phyloP scores from a whole-genome alignment of 2,329 filamentous ascomycete species.

The Elsinoe arachidis region DNA sequence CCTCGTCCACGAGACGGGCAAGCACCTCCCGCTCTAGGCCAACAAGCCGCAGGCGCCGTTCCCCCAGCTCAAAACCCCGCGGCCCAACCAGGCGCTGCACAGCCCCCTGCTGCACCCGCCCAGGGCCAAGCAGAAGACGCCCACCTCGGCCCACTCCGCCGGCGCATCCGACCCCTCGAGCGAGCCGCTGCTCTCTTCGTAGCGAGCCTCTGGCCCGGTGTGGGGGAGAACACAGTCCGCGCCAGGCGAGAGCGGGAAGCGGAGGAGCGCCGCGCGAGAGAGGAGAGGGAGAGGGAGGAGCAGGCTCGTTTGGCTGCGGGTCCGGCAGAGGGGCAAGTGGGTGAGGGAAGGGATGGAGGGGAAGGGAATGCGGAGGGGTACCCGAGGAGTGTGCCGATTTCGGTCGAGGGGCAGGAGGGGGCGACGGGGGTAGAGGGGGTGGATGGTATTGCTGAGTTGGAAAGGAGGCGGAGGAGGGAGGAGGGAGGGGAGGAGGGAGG shows the following conservation, averaged over 20 bases:
- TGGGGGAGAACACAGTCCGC: conserved; percentile 53
- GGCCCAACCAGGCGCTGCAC: too few relatives aligned
- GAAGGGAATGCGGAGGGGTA: background rate
- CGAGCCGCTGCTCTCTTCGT: conserved; percentile 53
- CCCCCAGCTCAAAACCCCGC: too few relatives aligned
- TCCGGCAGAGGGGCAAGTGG: background rate
- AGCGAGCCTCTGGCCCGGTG: conserved; percentile 52
- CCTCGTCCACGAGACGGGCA: background rate
- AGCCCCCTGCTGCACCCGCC: background rate
- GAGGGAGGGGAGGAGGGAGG: conserved; percentile 17
- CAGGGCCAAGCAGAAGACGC: conserved; percentile 17
- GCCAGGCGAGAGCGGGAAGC: conserved; percentile 39
- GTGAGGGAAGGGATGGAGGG: background rate
- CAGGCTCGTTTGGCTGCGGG: background rate
- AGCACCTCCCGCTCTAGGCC: background rate
- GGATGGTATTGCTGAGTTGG: conserved; percentile 1
- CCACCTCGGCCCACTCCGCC: background rate
- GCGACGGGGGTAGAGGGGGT: background rate
- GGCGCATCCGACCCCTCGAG: conserved; percentile 39
- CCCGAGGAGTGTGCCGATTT: background rate
- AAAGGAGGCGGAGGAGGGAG: conserved; percentile 17
- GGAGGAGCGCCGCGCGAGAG: conserved; percentile 13
- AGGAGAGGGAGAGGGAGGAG: conserved; percentile 16
- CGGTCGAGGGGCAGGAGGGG: background rate
- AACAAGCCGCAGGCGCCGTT: background rate